These are phyloP conservation scores for Diutina neorugosa DNA, from an alignment of 1,139 yeast genomes.

Conservation along the genomic window DNA sequence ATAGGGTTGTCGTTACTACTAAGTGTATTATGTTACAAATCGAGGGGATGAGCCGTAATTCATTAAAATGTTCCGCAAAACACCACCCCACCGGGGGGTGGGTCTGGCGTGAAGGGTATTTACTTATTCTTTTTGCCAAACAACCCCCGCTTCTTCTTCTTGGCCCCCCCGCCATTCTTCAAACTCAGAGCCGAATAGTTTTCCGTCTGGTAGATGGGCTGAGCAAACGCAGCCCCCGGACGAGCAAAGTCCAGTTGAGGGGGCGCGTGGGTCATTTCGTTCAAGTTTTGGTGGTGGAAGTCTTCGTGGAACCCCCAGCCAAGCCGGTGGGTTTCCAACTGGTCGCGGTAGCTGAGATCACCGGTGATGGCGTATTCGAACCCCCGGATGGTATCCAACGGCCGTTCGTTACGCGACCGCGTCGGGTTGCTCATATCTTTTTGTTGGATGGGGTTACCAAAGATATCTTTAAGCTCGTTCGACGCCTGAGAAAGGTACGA, in stretches of 20 bases:
- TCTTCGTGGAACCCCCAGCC: constrained; percentile 66
- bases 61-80: not conserved
- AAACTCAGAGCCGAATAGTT: constrained; percentile 32
- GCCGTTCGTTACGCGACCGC: constrained; percentile 85
- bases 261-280: constrained; percentile 8
- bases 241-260: constrained; percentile 10
- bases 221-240: constrained; percentile 25
- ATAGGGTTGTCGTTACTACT: no score
- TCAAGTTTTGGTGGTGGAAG: constrained; percentile 27
- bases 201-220: constrained; percentile 53
- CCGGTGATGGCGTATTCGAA: constrained; percentile 93
- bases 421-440: constrained; percentile 91
- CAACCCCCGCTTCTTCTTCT: constrained; percentile 49
- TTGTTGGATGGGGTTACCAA: constrained; percentile 62
- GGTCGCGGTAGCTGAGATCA: constrained; percentile 63
- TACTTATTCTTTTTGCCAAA: constrained; percentile 48
- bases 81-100: not conserved
- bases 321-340: constrained; percentile 60
- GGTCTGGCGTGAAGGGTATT: not conserved
- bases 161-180: constrained; percentile 20
- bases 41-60: not conserved
- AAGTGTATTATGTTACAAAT: not conserved
- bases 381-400: constrained; percentile 83
- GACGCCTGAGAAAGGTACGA: constrained; percentile 15
- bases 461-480: constrained; percentile 56